Percentiles rank a stretch among this genome's conserved stretches.
phyloP scores from a whole-genome alignment of 2,329 filamentous ascomycete species.

The Shiraia sp. region DNA sequence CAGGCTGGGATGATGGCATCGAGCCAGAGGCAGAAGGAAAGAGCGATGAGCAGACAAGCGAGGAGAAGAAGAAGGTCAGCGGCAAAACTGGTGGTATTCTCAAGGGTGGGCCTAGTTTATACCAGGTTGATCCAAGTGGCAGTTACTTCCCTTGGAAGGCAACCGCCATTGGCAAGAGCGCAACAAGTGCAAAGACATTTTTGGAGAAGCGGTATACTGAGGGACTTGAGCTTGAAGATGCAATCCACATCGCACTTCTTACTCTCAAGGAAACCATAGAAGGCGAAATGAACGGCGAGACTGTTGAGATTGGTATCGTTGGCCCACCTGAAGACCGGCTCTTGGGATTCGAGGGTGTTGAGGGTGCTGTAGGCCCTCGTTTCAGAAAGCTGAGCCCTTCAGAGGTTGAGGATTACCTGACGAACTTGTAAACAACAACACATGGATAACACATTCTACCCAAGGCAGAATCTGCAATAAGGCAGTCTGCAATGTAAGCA shows the following conservation, averaged over 20 bases:
- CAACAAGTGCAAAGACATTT: slow-evolving; percentile 98
- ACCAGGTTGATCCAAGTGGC: slow-evolving; percentile 98
- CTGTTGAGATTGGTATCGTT: slow-evolving; percentile 97
- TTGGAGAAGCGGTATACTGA: slow-evolving; percentile 99
- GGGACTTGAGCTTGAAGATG: slow-evolving; percentile 94
- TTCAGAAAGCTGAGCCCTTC: slow-evolving; percentile 95
- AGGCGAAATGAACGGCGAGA: slow-evolving; percentile 98
- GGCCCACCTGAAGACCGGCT: slow-evolving; percentile 92
- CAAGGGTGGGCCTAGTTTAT: slow-evolving; percentile 95
- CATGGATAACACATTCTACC: slow-evolving; percentile 60
- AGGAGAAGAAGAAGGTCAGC: slow-evolving; percentile 70
- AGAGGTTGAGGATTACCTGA: slow-evolving; percentile 99
- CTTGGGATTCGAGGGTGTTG: slow-evolving; percentile 86
- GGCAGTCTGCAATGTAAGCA: slow-evolving; percentile 3
- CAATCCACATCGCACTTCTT: slow-evolving; percentile 94
- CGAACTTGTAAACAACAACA: slow-evolving; percentile 74
- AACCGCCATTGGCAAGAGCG: slow-evolving; percentile 97
- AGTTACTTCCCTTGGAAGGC: slow-evolving; percentile 99
- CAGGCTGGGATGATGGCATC: slow-evolving; percentile 97
- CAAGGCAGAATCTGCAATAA: background rate
- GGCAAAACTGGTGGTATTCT: slow-evolving; percentile 94
- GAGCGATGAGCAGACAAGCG: slow-evolving; percentile 55
- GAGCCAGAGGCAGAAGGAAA: slow-evolving; percentile 77
- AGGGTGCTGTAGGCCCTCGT: slow-evolving; percentile 79
- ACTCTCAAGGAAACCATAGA: slow-evolving; percentile 99